Base-by-base conservation (phyloP, 1,284 basidiomycete species). In the Tylopilus orsonianus region DNA sequence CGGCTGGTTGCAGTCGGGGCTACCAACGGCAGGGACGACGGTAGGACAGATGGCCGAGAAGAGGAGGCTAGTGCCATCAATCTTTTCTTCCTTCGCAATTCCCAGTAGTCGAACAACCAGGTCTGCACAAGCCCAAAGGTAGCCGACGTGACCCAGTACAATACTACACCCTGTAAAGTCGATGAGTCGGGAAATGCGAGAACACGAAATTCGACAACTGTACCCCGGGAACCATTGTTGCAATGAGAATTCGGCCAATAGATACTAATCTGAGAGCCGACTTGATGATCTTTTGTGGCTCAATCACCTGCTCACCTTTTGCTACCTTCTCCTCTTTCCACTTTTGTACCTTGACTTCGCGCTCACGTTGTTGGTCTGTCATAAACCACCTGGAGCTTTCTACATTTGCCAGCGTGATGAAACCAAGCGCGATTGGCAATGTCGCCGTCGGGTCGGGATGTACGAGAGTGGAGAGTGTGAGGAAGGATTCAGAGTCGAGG, bases 61-160 rank as follows among this genome's bases (percentile, higher is more conserved):
- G 48, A 18, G 5, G 45, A 32, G 16, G 52, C 24, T 24, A 49
- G 44, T 24, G 19, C 34, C 5, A 49, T 54, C 34, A 66, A 53
- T 29, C 56, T 58, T 50, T 67, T 60, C 61, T 72, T 70, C 54
- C 80, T 71, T 41, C 71, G 73, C 42, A 71, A 63, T 50, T 82
- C 78, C 71, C 75, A 75, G 68, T 75, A 85, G 46, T 89, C 83
- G 50, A 94, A 75, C n/a, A 78, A 56, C 77, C 85, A 86, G 7
- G 88, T 87, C 63, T 94, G 90, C 14, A 85, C 52, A 19, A 95
- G 70, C 30, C 91, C 91, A 62, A 89, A 90, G 16, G 80, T 67
- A 20, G 91, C 87, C 7, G 90, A 93, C 5, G 89, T 83, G 3
- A 88, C 73, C 92, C 92, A 95, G 63, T 92, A 94, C 16, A 93